These are phyloP conservation scores for Sporisorium graminicola DNA, from an alignment of 1,284 basidiomycete species.

Conservation along the genomic window DNA sequence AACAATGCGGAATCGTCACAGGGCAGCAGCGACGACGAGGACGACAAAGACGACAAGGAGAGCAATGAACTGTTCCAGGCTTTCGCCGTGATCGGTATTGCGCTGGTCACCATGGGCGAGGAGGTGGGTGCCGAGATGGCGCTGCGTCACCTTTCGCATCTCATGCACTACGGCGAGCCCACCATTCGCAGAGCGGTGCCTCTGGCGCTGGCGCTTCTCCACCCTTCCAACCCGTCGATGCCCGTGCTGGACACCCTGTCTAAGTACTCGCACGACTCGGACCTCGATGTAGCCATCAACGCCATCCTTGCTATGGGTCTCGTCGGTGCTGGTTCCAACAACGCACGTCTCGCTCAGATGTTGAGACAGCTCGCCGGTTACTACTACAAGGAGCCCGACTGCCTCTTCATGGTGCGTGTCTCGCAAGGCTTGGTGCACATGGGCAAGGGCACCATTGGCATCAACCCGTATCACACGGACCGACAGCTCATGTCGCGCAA, in stretches of 20 bases:
- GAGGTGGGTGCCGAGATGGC: slow-evolving; percentile 94
- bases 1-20: slow-evolving; percentile 14
- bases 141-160: slow-evolving; percentile 66
- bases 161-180: slow-evolving; percentile 97
- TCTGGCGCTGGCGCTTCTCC: slow-evolving; percentile 92
- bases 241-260: slow-evolving; percentile 95
- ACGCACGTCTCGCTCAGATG: slow-evolving; percentile 97
- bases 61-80: slow-evolving; percentile 88
- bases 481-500: slow-evolving; percentile 88
- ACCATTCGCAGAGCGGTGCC: slow-evolving; percentile 93
- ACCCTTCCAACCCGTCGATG: slow-evolving; percentile 95
- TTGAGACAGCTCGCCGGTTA: slow-evolving; percentile 94
- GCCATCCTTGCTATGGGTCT: slow-evolving; percentile 99
- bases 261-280: slow-evolving; percentile 99
- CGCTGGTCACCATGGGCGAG: slow-evolving; percentile 97
- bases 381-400: slow-evolving; percentile 97
- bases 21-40: slow-evolving; percentile 48
- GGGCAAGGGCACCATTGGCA: slow-evolving; percentile 98
- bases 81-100: slow-evolving; percentile 93
- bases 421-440: slow-evolving; percentile 97
- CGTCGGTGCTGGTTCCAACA: slow-evolving; percentile 97
- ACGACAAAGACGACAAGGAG: slow-evolving; percentile 74
- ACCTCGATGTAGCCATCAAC: slow-evolving; percentile 93
- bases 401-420: slow-evolving; percentile 94
- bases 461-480: slow-evolving; percentile 97